Evolutionary conservation across 2,329 filamentous ascomycete species (phyloP).

Genomic region (Clonostachys sp.): DNA sequence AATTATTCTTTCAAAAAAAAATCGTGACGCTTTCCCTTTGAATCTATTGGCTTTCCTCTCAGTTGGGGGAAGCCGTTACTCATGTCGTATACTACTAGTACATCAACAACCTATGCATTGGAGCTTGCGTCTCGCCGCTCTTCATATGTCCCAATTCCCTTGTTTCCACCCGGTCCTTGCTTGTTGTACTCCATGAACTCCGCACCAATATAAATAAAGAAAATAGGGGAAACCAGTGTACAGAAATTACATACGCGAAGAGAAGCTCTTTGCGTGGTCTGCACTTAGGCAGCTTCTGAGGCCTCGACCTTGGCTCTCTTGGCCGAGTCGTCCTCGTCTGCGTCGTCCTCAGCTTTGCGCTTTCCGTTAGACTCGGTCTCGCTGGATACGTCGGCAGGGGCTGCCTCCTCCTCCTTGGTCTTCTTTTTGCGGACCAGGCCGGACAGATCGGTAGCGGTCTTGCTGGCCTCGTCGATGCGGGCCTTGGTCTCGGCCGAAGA

Average conservation of each 20-base stretch:
- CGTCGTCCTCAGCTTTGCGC: conserved; percentile 47
- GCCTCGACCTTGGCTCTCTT: conserved; percentile 30
- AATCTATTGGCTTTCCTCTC: neutral
- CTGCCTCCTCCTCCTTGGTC: conserved; percentile 23
- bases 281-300: neutral
- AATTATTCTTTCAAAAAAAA: neutral
- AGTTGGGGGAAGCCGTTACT: too few relatives aligned
- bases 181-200: neutral
- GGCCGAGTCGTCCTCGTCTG: conserved; percentile 15
- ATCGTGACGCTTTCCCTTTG: too few relatives aligned
- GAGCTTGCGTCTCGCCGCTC: too few relatives aligned
- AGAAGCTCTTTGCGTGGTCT: too few relatives aligned
- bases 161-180: neutral
- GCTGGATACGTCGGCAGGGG: conserved; percentile 14
- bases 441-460: conserved; percentile 68
- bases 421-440: conserved; percentile 73
- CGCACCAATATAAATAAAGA: neutral
- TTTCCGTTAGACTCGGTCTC: conserved; percentile 34
- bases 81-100: too few relatives aligned
- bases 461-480: conserved; percentile 67
- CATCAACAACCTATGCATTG: neutral
- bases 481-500: conserved; percentile 53
- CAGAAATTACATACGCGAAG: too few relatives aligned
- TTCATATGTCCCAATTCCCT: neutral
- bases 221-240: too few relatives aligned